These are phyloP conservation scores for Thalia dealbata DNA, from an alignment of 176 grass and related monocot species.

Conservation along the genomic window DNA sequence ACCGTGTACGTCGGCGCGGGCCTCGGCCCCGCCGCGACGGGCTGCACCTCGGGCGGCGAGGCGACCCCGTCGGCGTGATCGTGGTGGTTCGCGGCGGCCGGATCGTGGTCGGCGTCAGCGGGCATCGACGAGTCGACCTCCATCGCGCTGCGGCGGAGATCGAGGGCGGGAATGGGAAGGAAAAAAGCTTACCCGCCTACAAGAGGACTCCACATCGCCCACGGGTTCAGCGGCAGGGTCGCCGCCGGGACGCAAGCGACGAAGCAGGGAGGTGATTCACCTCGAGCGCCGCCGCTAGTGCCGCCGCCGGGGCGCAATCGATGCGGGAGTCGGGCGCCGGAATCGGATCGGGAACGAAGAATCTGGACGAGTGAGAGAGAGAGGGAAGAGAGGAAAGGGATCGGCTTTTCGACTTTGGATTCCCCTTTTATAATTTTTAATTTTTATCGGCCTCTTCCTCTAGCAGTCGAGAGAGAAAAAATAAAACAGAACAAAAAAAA, in stretches of 20 bases:
- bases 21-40: slow-evolving; percentile 33
- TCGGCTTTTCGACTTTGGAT: neutral
- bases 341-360: neutral
- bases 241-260: neutral
- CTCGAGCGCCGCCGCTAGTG: neutral
- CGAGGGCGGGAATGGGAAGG: slow-evolving; percentile 5
- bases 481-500: neutral
- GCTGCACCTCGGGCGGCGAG: slow-evolving; percentile 25
- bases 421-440: neutral
- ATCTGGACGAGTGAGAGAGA: neutral
- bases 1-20: slow-evolving; percentile 59
- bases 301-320: neutral
- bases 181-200: neutral
- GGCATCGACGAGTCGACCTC: slow-evolving; percentile 70
- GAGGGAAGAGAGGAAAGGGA: neutral
- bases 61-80: slow-evolving; percentile 18
- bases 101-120: slow-evolving; percentile 59
- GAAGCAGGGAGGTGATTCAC: neutral
- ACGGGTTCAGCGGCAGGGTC: neutral
- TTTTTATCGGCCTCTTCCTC: neutral
- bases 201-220: neutral
- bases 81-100: slow-evolving; percentile 14
- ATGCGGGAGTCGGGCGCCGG: neutral
- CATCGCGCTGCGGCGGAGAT: slow-evolving; percentile 36
- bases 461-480: neutral